Evolutionary conservation across 2,329 filamentous ascomycete genomes (phyloP).

Genomic region (Calonectria multiphialidica): DNA sequence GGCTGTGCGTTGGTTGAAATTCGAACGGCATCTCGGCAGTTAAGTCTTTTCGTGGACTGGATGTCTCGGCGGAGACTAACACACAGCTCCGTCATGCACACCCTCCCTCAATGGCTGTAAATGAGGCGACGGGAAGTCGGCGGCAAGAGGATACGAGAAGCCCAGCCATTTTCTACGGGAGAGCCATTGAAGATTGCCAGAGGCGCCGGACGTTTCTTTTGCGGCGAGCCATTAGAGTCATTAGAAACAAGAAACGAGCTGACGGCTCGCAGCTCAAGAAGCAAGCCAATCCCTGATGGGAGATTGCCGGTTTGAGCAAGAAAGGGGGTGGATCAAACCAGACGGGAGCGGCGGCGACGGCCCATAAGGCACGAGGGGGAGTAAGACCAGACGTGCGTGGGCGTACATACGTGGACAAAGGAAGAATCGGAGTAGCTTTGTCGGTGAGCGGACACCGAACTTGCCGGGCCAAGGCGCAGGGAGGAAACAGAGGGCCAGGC

Average conservation of each 20-base stretch:
- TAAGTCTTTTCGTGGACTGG: neutral
- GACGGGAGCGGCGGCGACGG: neutral
- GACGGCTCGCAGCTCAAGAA: neutral
- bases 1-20: neutral
- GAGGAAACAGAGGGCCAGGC: conserved; percentile 5
- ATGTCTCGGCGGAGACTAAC: neutral
- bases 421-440: neutral
- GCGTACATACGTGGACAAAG: neutral
- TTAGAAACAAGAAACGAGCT: neutral
- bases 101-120: neutral
- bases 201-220: conserved; percentile 2
- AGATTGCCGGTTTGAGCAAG: neutral
- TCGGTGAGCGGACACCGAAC: conserved; percentile 7
- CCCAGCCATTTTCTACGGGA: neutral
- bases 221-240: neutral
- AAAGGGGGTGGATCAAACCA: neutral
- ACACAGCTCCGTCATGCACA: neutral
- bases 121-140: neutral
- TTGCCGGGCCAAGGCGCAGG: neutral
- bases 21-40: neutral
- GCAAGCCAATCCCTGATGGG: neutral
- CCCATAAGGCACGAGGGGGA: neutral
- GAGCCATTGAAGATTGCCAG: neutral
- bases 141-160: neutral
- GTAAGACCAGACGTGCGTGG: neutral